Conservation (phyloP, 768 basidiomycete species). For the Kwoniella shandongensis region DNA sequence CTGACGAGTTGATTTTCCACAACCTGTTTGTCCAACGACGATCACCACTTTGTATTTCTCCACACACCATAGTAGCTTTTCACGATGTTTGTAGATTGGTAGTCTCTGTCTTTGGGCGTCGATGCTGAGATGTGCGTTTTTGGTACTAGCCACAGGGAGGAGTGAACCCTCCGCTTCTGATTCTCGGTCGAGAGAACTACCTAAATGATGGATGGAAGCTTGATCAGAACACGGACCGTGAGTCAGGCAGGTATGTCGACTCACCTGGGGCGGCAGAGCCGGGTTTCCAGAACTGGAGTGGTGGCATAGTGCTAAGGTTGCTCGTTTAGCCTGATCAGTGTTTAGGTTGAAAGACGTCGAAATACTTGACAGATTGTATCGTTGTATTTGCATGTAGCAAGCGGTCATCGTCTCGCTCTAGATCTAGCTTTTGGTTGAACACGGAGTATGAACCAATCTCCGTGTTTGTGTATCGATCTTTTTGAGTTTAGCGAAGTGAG, state of each 20-base stretch:
- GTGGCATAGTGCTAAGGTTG: conserved; percentile 22
- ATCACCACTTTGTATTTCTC: conserved; percentile 82
- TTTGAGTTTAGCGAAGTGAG: no score
- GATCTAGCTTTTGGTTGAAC: no score
- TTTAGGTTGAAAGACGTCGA: no score
- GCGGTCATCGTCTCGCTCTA: no score
- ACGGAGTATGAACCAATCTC: no score
- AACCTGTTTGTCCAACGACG: conserved; percentile 87
- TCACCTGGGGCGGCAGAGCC: conserved; percentile 51
- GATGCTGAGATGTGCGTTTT: conserved; percentile 61
- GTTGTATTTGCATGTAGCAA: no score
- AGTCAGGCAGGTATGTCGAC: conserved; percentile 10
- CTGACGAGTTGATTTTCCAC: conserved; percentile 95
- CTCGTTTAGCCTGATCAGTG: no score
- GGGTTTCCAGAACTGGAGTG: conserved; percentile 53
- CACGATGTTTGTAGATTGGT: conserved; percentile 89
- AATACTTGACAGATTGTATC: no score
- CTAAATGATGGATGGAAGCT: conserved; percentile 47
- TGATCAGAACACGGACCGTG: not conserved
- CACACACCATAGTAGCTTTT: conserved; percentile 76
- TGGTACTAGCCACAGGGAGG: conserved; percentile 61
- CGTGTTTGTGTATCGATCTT: no score
- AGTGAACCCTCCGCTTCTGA: conserved; percentile 73
- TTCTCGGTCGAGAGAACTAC: conserved; percentile 81
- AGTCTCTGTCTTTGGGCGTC: conserved; percentile 75